Conservation (phyloP, 331 rosid species). For the Prunus yedoensis region DNA sequence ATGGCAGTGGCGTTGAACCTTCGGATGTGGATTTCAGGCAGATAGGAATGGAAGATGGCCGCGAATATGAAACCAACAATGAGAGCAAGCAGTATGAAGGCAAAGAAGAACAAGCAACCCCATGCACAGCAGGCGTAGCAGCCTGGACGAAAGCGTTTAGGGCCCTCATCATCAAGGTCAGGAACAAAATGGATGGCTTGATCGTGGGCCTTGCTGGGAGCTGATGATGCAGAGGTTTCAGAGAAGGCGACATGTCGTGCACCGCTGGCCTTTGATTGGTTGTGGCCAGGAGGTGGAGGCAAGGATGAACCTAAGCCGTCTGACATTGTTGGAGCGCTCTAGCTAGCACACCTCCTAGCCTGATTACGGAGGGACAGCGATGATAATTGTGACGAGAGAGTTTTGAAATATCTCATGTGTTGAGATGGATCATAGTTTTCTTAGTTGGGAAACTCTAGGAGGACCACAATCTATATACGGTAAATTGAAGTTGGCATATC, state of each 20-base stretch:
- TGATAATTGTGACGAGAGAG: not conserved
- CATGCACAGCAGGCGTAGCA: constrained; percentile 23
- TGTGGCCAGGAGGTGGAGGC: constrained; percentile 18
- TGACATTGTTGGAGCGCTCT: constrained; percentile 1
- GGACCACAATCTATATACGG: constrained; percentile 20
- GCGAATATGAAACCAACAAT: constrained; percentile 8
- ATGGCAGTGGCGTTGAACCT: constrained; percentile 19
- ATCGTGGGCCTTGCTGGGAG: not conserved
- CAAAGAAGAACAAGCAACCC: constrained; percentile 17
- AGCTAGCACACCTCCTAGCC: constrained; percentile 26
- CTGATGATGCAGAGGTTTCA: not conserved
- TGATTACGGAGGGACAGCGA: constrained; percentile 8
- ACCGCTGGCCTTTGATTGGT: constrained; percentile 18
- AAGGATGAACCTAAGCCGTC: not conserved
- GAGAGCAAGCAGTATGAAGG: constrained; percentile 24
- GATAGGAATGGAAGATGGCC: constrained; percentile 14
- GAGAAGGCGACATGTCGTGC: constrained; percentile 16
- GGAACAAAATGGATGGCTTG: not conserved
- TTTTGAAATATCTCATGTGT: not conserved
- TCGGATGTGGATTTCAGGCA: constrained; percentile 21
- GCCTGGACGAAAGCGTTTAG: not conserved
- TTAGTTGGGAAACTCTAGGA: not conserved
- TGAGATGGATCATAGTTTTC: not conserved
- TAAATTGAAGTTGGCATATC: not conserved
- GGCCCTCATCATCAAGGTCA: constrained; percentile 12